phyloP scores from a whole-genome alignment of 108 stramenopile genomes.

The Discostella stelligeroides region DNA sequence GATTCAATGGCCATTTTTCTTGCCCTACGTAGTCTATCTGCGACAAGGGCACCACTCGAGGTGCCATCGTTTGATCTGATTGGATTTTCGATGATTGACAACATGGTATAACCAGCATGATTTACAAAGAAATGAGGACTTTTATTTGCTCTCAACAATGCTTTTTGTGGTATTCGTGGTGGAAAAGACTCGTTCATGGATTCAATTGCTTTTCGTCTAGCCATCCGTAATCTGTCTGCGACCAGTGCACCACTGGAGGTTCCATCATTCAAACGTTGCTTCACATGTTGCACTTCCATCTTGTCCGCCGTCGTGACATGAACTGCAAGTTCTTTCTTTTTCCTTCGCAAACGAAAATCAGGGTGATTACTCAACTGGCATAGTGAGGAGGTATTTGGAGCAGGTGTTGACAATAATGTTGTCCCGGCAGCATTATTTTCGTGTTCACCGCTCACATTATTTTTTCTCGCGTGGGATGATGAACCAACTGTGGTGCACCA shows the following conservation, averaged over 20 bases:
- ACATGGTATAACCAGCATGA: slow-evolving; percentile 7
- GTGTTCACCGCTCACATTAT: too few relatives aligned
- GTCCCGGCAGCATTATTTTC: too few relatives aligned
- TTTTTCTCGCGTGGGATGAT: too few relatives aligned
- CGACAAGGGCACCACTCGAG: slow-evolving; percentile 32
- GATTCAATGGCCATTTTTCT: slow-evolving; percentile 25
- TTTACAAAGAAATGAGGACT: background rate
- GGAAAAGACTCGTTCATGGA: slow-evolving; percentile 4
- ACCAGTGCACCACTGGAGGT: slow-evolving; percentile 44
- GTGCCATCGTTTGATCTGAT: slow-evolving; percentile 41
- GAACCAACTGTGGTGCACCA: too few relatives aligned
- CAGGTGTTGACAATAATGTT: background rate
- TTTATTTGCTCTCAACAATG: too few relatives aligned
- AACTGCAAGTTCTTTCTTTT: background rate
- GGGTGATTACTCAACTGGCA: slow-evolving; percentile 28
- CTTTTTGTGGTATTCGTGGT: background rate
- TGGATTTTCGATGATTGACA: slow-evolving; percentile 25
- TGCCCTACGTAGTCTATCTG: slow-evolving; percentile 35
- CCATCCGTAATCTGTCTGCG: slow-evolving; percentile 32
- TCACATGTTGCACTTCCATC: slow-evolving; percentile 5
- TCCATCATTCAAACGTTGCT: slow-evolving; percentile 33
- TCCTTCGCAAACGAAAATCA: slow-evolving; percentile 11
- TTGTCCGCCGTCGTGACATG: background rate
- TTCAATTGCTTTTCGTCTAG: slow-evolving; percentile 32
- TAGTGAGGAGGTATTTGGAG: background rate